A percentile compares a stretch with the other conserved stretches of the same genome.
Conservation (phyloP, 257 asterid species). For the Salvia miltiorrhiza region DNA sequence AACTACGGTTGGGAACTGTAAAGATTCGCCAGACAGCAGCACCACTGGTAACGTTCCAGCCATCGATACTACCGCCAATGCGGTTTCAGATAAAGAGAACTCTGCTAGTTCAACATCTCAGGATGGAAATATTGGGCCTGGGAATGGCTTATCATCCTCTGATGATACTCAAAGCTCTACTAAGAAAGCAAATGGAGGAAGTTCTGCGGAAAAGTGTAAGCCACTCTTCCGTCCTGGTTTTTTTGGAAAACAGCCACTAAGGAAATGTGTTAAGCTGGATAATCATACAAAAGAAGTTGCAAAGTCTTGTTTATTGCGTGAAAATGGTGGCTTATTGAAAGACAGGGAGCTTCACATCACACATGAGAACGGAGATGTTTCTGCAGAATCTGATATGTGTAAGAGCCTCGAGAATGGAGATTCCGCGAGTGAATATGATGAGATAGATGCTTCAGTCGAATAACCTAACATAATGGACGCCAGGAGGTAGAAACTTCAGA, state of each 20-base stretch:
- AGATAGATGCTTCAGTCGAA: constrained; percentile 10
- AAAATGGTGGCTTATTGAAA: constrained; percentile 27
- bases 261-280: constrained; percentile 21
- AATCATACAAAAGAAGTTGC: constrained; percentile 18
- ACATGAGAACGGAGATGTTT: constrained; percentile 29
- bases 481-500: constrained; percentile 10
- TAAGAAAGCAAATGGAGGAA: constrained; percentile 29
- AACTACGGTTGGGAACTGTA: constrained; percentile 14
- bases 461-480: constrained; percentile 8
- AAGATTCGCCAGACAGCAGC: constrained; percentile 23
- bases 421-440: constrained; percentile 7
- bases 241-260: constrained; percentile 48
- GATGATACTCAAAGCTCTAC: constrained; percentile 20
- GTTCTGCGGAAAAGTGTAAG: constrained; percentile 34
- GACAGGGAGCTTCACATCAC: constrained; percentile 17
- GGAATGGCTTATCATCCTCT: constrained; percentile 24
- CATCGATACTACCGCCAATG: too few species aligned
- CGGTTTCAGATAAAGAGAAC: constrained; percentile 17
- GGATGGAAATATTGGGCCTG: constrained; percentile 16
- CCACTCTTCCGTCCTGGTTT: constrained; percentile 65
- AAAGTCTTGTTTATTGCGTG: constrained; percentile 17
- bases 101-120: constrained; percentile 17
- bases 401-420: constrained; percentile 34
- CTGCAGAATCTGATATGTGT: constrained; percentile 15
- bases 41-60: constrained; percentile 17